A percentile compares a stretch with the other conserved stretches of the same genome.
Conservation (phyloP, 2,329 filamentous ascomycete species). For the Hypoxylon sp. region DNA sequence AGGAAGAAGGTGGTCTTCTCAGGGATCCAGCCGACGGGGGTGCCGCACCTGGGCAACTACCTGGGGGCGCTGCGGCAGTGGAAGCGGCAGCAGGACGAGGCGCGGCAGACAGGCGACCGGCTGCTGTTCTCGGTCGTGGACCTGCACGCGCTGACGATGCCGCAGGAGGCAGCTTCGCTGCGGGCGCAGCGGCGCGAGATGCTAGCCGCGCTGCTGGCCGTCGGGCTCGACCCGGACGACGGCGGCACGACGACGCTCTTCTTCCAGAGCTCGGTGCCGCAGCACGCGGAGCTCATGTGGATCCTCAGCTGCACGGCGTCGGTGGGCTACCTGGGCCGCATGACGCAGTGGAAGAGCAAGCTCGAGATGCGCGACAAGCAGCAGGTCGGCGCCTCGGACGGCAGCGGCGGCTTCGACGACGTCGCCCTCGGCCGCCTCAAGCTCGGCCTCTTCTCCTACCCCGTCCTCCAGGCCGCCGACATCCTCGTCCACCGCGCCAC, state of each 20-base stretch:
- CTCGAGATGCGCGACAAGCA: constrained; percentile 68
- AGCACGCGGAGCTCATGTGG: constrained; percentile 95
- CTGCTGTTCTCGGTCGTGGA: constrained; percentile 91
- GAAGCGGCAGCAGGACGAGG: constrained; percentile 75
- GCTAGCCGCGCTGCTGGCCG: constrained; percentile 80
- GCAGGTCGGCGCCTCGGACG: no score
- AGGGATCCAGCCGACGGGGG: constrained; percentile 93
- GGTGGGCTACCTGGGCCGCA: constrained; percentile 92
- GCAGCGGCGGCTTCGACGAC: constrained; percentile 65
- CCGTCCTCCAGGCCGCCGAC: constrained; percentile 93
- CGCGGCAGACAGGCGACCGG: constrained; percentile 60
- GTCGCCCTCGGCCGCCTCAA: constrained; percentile 68
- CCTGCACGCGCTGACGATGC: constrained; percentile 87
- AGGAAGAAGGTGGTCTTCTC: constrained; percentile 75
- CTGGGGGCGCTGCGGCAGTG: constrained; percentile 88
- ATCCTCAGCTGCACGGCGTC: constrained; percentile 90
- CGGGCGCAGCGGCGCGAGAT: constrained; percentile 73
- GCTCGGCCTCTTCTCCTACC: constrained; percentile 93
- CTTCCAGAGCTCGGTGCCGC: constrained; percentile 78
- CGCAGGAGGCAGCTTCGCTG: constrained; percentile 70
- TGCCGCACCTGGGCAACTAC: constrained; percentile 96
- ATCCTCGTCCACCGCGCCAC: constrained; percentile 90
- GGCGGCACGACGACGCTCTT: constrained; percentile 82
- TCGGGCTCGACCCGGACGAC: constrained; percentile 78
- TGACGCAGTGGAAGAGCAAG: constrained; percentile 99